A percentile compares a stretch with the other conserved stretches of the same genome.
These are phyloP conservation scores for Cercospora nicotianae DNA, from an alignment of 2,329 filamentous ascomycete genomes.

Conservation along the genomic window DNA sequence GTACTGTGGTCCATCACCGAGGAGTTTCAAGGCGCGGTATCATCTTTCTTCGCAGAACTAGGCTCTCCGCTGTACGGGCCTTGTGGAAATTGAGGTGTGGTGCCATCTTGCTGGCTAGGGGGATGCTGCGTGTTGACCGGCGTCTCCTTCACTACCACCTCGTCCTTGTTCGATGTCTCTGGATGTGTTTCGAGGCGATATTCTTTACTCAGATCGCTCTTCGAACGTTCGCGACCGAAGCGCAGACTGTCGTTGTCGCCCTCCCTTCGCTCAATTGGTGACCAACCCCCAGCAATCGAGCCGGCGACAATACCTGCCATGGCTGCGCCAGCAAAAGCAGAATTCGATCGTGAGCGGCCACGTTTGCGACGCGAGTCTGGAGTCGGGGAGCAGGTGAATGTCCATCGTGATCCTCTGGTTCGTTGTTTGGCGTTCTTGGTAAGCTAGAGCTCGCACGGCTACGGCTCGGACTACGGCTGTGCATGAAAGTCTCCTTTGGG, in stretches of 20 bases:
- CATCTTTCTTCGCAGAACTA: slow-evolving; percentile 38
- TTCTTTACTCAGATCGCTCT: slow-evolving; percentile 35
- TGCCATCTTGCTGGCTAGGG: slow-evolving; percentile 47
- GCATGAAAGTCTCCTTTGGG: slow-evolving; percentile 68
- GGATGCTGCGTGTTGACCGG: slow-evolving; percentile 41
- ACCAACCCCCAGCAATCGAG: slow-evolving; percentile 71
- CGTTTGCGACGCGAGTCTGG: slow-evolving; percentile 60
- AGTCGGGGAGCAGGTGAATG: slow-evolving; percentile 49
- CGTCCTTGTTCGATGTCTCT: slow-evolving; percentile 50
- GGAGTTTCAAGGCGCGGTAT: slow-evolving; percentile 35
- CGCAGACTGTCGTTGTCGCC: slow-evolving; percentile 37
- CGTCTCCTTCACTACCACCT: slow-evolving; percentile 46
- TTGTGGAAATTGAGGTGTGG: slow-evolving; percentile 46
- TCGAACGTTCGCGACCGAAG: slow-evolving; percentile 33
- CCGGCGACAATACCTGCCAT: slow-evolving; percentile 84
- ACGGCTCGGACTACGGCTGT: slow-evolving; percentile 62
- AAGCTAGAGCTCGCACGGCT: slow-evolving; percentile 63
- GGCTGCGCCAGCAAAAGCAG: slow-evolving; percentile 71
- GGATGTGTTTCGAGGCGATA: slow-evolving; percentile 52
- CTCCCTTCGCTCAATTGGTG: slow-evolving; percentile 60
- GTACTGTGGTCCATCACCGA: neutral
- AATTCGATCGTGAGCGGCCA: slow-evolving; percentile 68
- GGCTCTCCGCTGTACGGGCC: slow-evolving; percentile 47
- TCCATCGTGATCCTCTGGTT: slow-evolving; percentile 43
- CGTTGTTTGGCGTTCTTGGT: slow-evolving; percentile 64